A percentile compares a stretch with the other conserved stretches of the same genome.
These are phyloP conservation scores for Schizophyllum amplum DNA, from an alignment of 1,284 basidiomycete genomes.

Conservation along the genomic window DNA sequence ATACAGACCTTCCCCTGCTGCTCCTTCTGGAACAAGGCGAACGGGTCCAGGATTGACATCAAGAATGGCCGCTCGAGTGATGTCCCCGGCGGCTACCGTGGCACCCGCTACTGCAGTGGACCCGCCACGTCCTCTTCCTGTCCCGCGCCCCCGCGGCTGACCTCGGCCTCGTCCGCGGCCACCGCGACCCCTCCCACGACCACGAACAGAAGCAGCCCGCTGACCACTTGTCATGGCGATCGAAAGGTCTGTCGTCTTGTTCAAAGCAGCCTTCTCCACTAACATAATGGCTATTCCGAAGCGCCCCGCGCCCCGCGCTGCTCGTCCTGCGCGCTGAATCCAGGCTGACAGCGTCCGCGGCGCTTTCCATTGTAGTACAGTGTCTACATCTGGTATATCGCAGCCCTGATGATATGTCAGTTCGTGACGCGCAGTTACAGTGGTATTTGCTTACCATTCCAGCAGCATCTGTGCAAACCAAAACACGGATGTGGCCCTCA, in stretches of 20 bases:
- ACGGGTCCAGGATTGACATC: neutral
- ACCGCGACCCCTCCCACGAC: too few relatives aligned
- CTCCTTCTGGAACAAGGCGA: neutral
- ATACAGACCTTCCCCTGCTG: neutral
- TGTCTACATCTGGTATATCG: conserved; percentile 24
- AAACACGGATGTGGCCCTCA: conserved; percentile 18
- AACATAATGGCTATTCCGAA: conserved; percentile 22
- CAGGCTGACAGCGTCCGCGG: conserved; percentile 20
- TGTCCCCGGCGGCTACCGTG: too few relatives aligned
- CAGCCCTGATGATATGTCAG: conserved; percentile 19
- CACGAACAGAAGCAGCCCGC: neutral
- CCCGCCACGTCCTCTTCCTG: too few relatives aligned
- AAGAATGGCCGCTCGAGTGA: too few relatives aligned
- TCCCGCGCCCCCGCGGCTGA: too few relatives aligned
- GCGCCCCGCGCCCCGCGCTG: conserved; percentile 12
- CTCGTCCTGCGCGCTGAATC: conserved; percentile 23
- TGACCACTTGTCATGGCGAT: too few relatives aligned
- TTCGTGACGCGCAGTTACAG: neutral
- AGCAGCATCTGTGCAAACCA: conserved; percentile 28
- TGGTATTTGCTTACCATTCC: conserved; percentile 22
- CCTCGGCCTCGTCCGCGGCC: too few relatives aligned
- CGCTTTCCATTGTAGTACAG: conserved; percentile 27
- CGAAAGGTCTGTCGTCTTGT: neutral
- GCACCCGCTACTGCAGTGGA: too few relatives aligned
- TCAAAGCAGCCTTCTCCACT: conserved; percentile 11